Base-by-base conservation (phyloP, 139 green algal genomes). In the Spirogloea muscicola region DNA sequence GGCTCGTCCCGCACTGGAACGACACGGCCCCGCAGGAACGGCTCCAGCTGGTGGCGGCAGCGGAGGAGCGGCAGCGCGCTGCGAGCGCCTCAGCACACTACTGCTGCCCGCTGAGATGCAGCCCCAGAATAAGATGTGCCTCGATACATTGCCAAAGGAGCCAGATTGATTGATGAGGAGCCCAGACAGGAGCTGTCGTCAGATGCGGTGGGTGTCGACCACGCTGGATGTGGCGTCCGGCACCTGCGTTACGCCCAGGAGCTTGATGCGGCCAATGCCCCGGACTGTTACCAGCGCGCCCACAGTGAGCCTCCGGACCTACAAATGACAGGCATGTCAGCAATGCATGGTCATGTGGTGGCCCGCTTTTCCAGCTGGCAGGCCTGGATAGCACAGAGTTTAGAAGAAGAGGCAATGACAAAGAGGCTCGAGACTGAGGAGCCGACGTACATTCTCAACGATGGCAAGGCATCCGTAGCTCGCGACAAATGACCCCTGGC, bases 261-360 rank as follows among this genome's bases (percentile, higher is more conserved):
- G 66, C 3, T 37, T 64, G 6, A 82, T 33, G 46, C 76, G 49
- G n/a, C 57, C 25, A n/a, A 73, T 49, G 58, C 76, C 76, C n/a
- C 63, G 42, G 3, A 82, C 44, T 3, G 36, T 57, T 6, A 82
- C 76, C 25, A 60, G 33, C 34, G 74, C 74, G 9, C 74, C 74
- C 31, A 82, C 63, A 41, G 48, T 31, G 40, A 58, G 55, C 29
- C 37, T 33, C 33, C 64, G n/a, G 49, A 82, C 64, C 18, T 60
- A 16, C 49, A 41, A 6, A 33, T 21, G 33, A 10, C 39, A 34
- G 57, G 25, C 18, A 34, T 31, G 57, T 5, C 10, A 34, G 57
- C 33, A 65, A 65, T 13, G 31, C 31, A 13, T 1, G 3, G 43
- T 25, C 10, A 51, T 10, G 10, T 51, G 43, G 43, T 13, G 10